Base-by-base conservation (phyloP, 2,329 filamentous ascomycete genomes). In the Fusarium abutilonis region DNA sequence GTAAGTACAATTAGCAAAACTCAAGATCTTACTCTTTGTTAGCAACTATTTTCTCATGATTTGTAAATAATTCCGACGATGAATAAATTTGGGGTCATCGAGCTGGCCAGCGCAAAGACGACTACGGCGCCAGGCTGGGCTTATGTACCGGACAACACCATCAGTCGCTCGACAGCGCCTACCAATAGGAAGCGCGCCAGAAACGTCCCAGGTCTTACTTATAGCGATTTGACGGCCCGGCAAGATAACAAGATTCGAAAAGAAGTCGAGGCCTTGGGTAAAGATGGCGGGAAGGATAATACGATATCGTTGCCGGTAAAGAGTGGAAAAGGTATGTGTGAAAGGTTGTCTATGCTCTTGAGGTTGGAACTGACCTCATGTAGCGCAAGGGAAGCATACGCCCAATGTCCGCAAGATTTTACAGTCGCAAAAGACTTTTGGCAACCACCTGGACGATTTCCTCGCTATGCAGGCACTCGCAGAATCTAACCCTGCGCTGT, bases 91-190 rank as follows among this genome's bases (percentile, higher is more conserved):
- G 89, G 91, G 70, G 92, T 98, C 70, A 88, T 96, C 76, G 89
- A 96, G 68, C 81, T 97, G 54, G 90, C 92, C 32, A 87, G 86
- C 71, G 80, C 87, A 26, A 87, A 86, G 60, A 87, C 87, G 14
- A 85, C 86, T 40, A 81, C 84, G 40, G 90, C 92, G 1, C 93
- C 94, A 1, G 94, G 94, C 71, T 98, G 93, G 90, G 92, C 92
- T 11, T 97, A 97, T 74, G 91, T 97, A 2, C 88, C 93, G 28
- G 92, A 97, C 72, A 88, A 85, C 73, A 83, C 75, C 38, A 82
- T 84, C 52, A 82, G 86, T 52, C 82, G 84, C 11, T 82, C 86
- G 9, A 82, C 83, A 48, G 81, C 82, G 57, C 82, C 79, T 56
- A 77, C 79, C 64, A 85, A 83, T 80, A 84, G 90, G 61, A 96